These are phyloP conservation scores for Candida sanyiensis DNA, from an alignment of 805 yeast species.

Conservation along the genomic window DNA sequence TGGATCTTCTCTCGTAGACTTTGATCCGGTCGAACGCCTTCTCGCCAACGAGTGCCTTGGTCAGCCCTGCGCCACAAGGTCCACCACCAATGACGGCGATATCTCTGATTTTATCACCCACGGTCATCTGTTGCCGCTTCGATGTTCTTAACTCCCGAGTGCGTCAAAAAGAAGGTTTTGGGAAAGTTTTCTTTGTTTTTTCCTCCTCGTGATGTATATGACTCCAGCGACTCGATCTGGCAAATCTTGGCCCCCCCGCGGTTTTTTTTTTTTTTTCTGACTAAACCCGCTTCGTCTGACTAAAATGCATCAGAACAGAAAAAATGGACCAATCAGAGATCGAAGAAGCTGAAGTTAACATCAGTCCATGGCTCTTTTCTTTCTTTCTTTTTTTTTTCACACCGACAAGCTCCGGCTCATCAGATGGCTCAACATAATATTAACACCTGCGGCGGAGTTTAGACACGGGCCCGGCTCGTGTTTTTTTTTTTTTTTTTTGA, in stretches of 20 bases:
- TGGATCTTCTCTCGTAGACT: conserved; percentile 52
- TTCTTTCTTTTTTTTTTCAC: too few relatives aligned
- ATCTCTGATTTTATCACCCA: conserved; percentile 7
- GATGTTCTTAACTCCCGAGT: not conserved
- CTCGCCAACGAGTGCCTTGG: conserved; percentile 57
- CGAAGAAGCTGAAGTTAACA: not conserved
- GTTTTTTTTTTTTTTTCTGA: too few relatives aligned
- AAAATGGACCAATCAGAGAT: too few relatives aligned
- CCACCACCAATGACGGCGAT: conserved; percentile 77
- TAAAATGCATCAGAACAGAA: too few relatives aligned
- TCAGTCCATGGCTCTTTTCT: not conserved
- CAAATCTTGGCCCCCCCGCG: too few relatives aligned
- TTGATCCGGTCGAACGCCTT: conserved; percentile 40
- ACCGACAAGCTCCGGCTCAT: too few relatives aligned
- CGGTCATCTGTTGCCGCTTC: not conserved
- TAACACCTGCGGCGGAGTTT: too few relatives aligned
- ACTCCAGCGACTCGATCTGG: not conserved
- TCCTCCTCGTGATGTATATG: not conserved
- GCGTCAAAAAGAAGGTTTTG: not conserved
- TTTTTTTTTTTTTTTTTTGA: not conserved
- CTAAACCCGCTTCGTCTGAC: too few relatives aligned
- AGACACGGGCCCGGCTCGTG: not conserved
- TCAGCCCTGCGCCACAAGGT: conserved; percentile 63
- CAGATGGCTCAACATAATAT: too few relatives aligned
- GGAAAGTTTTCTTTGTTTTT: not conserved